Conservation (phyloP, 179 eudicot species). For the Drosera spatulata region DNA sequence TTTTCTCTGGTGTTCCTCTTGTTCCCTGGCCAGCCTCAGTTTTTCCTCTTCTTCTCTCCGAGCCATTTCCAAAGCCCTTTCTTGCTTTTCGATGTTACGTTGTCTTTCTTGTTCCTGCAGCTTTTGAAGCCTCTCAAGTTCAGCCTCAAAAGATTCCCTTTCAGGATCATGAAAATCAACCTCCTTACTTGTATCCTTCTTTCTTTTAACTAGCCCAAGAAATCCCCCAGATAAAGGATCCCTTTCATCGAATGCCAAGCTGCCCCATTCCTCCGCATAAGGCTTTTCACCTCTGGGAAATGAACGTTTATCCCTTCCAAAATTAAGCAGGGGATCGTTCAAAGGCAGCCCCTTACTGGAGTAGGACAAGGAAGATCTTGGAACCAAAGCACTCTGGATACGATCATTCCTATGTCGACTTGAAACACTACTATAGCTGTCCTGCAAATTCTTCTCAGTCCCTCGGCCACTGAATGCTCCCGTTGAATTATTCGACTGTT, state of each 20-base stretch:
- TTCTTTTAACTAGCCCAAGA: slow-evolving; percentile 72
- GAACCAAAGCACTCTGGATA: slow-evolving; percentile 25
- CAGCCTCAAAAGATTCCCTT: slow-evolving; percentile 98
- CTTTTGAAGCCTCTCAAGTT: slow-evolving; percentile 95
- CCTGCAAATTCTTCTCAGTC: slow-evolving; percentile 26
- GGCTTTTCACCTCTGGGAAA: slow-evolving; percentile 48
- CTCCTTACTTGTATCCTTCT: slow-evolving; percentile 56
- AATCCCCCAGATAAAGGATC: slow-evolving; percentile 60
- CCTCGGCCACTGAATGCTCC: slow-evolving; percentile 32
- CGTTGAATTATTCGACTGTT: slow-evolving; percentile 26
- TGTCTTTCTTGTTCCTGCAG: slow-evolving; percentile 88
- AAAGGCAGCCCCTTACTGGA: slow-evolving; percentile 31
- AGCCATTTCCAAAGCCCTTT: slow-evolving; percentile 77
- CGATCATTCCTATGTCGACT: slow-evolving; percentile 30
- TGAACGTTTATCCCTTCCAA: slow-evolving; percentile 46
- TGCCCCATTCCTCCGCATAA: slow-evolving; percentile 35
- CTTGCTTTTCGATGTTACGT: slow-evolving; percentile 77
- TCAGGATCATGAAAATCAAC: slow-evolving; percentile 83
- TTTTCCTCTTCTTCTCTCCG: slow-evolving; percentile 93
- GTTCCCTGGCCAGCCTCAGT: slow-evolving; percentile 56
- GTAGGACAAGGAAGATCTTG: slow-evolving; percentile 38
- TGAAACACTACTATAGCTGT: slow-evolving; percentile 30
- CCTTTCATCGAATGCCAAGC: slow-evolving; percentile 47
- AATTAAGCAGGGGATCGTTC: slow-evolving; percentile 37
- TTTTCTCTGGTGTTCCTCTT: slow-evolving; percentile 63